Evolutionary conservation across 371 early-diverging fungal species (phyloP).

Genomic region (Mucor velutinosus): DNA sequence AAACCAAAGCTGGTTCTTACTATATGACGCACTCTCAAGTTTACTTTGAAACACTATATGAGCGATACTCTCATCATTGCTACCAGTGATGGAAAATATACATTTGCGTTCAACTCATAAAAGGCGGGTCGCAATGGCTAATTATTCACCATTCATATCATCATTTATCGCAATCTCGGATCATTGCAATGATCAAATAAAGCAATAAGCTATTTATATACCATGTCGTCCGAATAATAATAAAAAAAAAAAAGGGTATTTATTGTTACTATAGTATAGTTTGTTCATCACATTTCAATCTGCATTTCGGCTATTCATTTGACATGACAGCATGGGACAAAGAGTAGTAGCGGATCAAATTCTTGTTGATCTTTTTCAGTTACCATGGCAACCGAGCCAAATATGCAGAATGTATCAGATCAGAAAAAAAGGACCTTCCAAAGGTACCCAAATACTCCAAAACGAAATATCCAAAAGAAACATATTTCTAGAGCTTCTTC

Average conservation of each 20-base stretch:
- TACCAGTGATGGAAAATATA: neutral
- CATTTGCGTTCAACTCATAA: neutral
- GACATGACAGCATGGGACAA: neutral
- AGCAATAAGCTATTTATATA: neutral
- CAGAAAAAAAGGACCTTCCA: no score
- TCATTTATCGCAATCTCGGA: neutral
- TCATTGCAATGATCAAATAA: neutral
- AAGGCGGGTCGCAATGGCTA: neutral
- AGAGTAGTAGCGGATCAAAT: neutral
- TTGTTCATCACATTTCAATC: neutral
- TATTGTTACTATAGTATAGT: neutral
- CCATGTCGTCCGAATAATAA: neutral
- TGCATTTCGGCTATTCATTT: neutral
- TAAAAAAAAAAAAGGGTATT: neutral
- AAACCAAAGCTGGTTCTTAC: neutral
- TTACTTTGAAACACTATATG: neutral
- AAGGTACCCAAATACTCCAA: no score
- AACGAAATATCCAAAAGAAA: neutral
- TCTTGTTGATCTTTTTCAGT: neutral
- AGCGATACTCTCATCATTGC: neutral
- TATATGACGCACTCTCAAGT: constrained; percentile 1
- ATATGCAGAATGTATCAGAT: neutral
- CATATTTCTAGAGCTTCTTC: constrained; percentile 5
- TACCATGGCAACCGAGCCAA: neutral
- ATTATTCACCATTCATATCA: neutral